Evolutionary conservation across 1,139 yeast species (phyloP).

Genomic region (Wickerhamomyces sp.): DNA sequence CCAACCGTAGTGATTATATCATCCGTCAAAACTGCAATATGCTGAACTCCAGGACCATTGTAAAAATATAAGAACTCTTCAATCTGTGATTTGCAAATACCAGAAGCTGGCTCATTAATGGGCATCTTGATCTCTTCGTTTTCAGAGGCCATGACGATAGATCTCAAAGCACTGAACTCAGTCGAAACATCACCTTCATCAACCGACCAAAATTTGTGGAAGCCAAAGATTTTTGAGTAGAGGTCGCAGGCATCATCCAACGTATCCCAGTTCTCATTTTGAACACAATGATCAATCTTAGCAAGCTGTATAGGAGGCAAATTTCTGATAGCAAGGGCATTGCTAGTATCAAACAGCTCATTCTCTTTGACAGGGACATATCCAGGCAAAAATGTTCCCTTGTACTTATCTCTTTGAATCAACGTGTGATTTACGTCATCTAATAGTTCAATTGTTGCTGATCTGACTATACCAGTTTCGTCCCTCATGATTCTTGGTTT

Average conservation of each 20-base stretch:
- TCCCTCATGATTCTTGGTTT: constrained; percentile 41
- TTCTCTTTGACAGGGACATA: constrained; percentile 26
- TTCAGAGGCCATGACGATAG: constrained; percentile 71
- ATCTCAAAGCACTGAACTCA: constrained; percentile 59
- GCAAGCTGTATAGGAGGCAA: constrained; percentile 35
- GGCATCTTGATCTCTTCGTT: constrained; percentile 73
- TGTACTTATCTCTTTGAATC: constrained; percentile 39
- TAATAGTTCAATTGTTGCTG: constrained; percentile 55
- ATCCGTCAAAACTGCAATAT: constrained; percentile 61
- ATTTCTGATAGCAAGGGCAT: constrained; percentile 9
- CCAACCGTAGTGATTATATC: constrained; percentile 57
- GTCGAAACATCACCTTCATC: constrained; percentile 74
- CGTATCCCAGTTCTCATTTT: constrained; percentile 66
- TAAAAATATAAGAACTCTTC: constrained; percentile 76
- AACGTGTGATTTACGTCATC: constrained; percentile 69
- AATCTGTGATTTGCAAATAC: constrained; percentile 64
- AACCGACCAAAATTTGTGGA: constrained; percentile 79
- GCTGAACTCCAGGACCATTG: constrained; percentile 82
- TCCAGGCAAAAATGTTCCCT: constrained; percentile 56
- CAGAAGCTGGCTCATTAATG: constrained; percentile 75
- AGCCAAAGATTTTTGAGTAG: constrained; percentile 61
- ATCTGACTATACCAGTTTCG: constrained; percentile 42
- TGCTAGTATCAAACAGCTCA: constrained; percentile 13
- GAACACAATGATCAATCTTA: constrained; percentile 73
- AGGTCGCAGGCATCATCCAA: constrained; percentile 54